Evolutionary conservation across 768 basidiomycete genomes (phyloP), one percentile per base, ranked within the genome.

Genomic region (Xerocomus potaroensis): DNA sequence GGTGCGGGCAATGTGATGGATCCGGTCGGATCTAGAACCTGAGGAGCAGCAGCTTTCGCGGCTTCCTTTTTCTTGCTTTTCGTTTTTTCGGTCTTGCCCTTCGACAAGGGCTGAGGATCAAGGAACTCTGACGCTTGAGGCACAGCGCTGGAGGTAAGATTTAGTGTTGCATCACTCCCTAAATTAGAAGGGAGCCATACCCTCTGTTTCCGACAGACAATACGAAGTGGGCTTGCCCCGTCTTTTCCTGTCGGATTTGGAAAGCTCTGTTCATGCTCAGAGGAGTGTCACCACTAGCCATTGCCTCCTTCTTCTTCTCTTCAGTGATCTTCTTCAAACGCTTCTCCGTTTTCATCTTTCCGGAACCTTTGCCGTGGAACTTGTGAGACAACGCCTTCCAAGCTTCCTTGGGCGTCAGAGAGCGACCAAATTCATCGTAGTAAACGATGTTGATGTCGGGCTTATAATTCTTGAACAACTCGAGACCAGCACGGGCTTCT

Each of bases 351-450:
- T 98, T 98, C 81, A 88, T 90, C 72, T 86, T 89, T 10, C 96
- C 96, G 1, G 89, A 90, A 2, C 91, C 91, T 68, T 98, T 97
- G 29, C 96, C 96, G 57, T 99, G 96, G 81, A 99, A 98, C 63
- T 91, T 89, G 66, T 99, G 96, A 35, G 90, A 93, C 34, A 99
- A 72, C 15, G 92, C 91, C 71, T 97, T 97, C 94, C 95, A 98
- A 5, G 95, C 94, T 71, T 99, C 96, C 74, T 97, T 97, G 16
- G 84, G 84, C 19, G 89, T 90, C 64, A 93, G 70, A 48, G 77
- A 63, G 31, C 96, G 78, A 38, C 96, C 96, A 63, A 91, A 91
- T 66, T 99, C 95, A 62, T 99, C 96, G 54, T 94, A 85, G 64
- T 99, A 99, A 40, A 88, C 87, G 60, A 98, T 90, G 54, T 95